Evolutionary conservation across 495 filamentous ascomycete genomes (phyloP), one percentile per base, ranked within the genome.

Genomic region (Daldinia concentrica): DNA sequence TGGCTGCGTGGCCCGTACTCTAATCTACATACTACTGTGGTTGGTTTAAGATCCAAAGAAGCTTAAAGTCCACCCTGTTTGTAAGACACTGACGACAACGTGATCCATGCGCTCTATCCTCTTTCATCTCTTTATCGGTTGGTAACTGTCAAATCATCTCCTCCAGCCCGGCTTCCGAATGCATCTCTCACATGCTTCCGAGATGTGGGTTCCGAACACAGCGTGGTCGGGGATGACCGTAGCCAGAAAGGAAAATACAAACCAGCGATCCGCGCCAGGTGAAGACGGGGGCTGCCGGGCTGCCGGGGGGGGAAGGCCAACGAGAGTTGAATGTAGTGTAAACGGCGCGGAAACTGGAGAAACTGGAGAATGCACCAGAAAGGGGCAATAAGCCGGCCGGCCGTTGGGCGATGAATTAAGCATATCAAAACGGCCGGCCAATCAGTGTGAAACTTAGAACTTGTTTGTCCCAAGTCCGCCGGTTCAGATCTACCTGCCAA

Each of bases 401-500:
- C 34, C 54, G 64, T 64, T 64, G 34, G 62, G 39, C 50, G n/a
- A 68, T 34, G 60, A 61, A 62, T 62, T 59, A 66, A 66, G 45
- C 65, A 66, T 66, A 64, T 62, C 34, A 60, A 64, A 73, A 63
- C 27, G 7, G 39, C 56, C 22, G 39, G 24, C 71, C 66, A 73
- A 73, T 66, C 62, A 73, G 22, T 58, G 43, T 43, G 57, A 57
- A 26, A 66, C 62, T 69, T 57, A 45, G 36, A 37, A 45, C 22
- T 61, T 29, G 59, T 57, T 66, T 32, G 39, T 69, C 62, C 61
- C 43, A 66, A 69, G 58, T 66, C 41, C 45, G 61, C 52, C 48
- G 65, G 66, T 66, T 61, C 43, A 66, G 71, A 73, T 73, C 65
- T 73, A 62, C 71, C 56, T 51, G 71, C 71, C 66, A 73, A 73